phyloP scores from a whole-genome alignment of 2,329 filamentous ascomycete genomes.

The Thielaviopsis ethacetica region DNA sequence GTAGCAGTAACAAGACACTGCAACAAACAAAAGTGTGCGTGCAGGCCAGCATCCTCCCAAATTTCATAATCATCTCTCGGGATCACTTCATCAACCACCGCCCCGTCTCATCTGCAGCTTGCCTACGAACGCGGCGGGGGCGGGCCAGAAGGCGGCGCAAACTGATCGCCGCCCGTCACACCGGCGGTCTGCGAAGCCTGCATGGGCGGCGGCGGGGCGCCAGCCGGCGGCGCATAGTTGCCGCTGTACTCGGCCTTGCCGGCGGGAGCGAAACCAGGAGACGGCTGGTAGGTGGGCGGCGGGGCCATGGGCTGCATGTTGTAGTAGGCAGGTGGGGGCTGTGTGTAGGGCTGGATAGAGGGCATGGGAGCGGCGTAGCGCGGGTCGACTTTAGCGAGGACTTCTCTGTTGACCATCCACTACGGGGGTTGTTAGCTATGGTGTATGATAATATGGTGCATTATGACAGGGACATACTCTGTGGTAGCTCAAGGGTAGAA shows the following conservation, averaged over 20 bases:
- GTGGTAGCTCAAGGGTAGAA: constrained; percentile 53
- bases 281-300: constrained; percentile 40
- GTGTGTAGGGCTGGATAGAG: constrained; percentile 25
- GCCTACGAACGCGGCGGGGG: constrained; percentile 21
- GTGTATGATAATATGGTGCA: not conserved
- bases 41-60: no score
- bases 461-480: constrained; percentile 29
- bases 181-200: constrained; percentile 3
- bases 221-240: constrained; percentile 24
- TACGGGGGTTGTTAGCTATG: constrained; percentile 15
- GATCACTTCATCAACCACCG: not conserved
- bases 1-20: not conserved
- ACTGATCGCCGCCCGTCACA: constrained; percentile 12
- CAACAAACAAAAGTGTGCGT: no score
- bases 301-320: constrained; percentile 38
- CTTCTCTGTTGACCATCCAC: constrained; percentile 35
- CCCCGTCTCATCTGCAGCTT: not conserved
- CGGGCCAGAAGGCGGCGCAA: constrained; percentile 31
- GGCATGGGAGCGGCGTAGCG: constrained; percentile 29
- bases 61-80: not conserved
- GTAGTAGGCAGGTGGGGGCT: constrained; percentile 21
- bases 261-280: constrained; percentile 19
- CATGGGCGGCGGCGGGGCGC: constrained; percentile 13
- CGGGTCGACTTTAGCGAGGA: constrained; percentile 31
- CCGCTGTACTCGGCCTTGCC: constrained; percentile 34